These are phyloP conservation scores for Borovskyia barvae DNA, from an alignment of 208 protist species.

Conservation along the genomic window DNA sequence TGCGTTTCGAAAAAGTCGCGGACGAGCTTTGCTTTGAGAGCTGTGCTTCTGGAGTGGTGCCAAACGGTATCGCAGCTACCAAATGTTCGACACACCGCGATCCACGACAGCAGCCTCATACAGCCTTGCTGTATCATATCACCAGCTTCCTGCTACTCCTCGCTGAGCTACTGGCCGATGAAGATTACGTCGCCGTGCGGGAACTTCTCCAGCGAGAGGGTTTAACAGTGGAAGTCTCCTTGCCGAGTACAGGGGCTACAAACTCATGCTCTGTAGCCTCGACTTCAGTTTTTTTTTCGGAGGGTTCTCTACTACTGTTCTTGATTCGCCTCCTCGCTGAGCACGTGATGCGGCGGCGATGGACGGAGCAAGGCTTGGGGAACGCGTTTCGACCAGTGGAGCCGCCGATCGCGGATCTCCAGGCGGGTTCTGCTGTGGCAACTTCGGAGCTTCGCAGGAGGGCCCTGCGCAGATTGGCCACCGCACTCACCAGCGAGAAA, in stretches of 20 bases:
- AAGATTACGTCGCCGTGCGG: constrained; percentile 14
- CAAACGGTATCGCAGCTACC: too few species aligned
- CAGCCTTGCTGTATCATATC: not conserved
- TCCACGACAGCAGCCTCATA: too few species aligned
- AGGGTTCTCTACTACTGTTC: constrained; percentile 12
- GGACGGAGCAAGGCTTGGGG: constrained; percentile 15
- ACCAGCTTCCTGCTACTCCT: constrained; percentile 2
- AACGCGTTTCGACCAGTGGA: constrained; percentile 30
- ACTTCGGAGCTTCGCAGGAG: too few species aligned
- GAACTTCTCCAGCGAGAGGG: not conserved
- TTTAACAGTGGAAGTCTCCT: not conserved
- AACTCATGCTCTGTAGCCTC: not conserved
- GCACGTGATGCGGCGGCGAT: constrained; percentile 25
- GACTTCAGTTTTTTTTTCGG: not conserved
- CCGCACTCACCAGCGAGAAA: too few species aligned
- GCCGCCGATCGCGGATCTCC: too few species aligned
- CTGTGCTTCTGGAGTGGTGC: not conserved
- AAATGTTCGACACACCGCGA: too few species aligned
- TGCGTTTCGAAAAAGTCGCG: not conserved
- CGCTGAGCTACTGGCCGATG: constrained; percentile 1
- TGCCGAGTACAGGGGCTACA: not conserved
- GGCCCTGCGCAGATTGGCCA: too few species aligned
- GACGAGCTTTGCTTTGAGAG: not conserved
- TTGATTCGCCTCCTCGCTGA: constrained; percentile 24
- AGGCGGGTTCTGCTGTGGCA: too few species aligned